Conservation (phyloP, 2,329 filamentous ascomycete genomes). For the Westerdykella aurantiaca region DNA sequence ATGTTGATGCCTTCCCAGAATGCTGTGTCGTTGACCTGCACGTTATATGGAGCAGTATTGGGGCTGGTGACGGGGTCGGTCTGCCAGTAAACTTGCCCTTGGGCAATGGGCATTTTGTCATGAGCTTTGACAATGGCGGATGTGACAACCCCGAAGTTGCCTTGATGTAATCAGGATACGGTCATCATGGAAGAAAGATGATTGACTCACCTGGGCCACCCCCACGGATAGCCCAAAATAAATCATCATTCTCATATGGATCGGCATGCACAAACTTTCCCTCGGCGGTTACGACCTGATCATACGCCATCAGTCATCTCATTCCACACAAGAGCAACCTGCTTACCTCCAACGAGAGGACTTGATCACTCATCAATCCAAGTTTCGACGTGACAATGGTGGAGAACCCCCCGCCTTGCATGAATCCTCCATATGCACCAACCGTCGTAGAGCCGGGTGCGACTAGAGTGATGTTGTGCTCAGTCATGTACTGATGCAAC, state of each 20-base stretch:
- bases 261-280: conserved; percentile 21
- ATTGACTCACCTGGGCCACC: conserved; percentile 22
- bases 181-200: not conserved
- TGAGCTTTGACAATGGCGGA: conserved; percentile 25
- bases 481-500: conserved; percentile 16
- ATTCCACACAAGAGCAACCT: not conserved
- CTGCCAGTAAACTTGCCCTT: conserved; percentile 25
- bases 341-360: conserved; percentile 15
- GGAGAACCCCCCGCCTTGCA: conserved; percentile 49
- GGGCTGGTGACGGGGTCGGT: conserved; percentile 15
- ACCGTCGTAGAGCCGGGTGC: conserved; percentile 37
- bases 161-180: conserved; percentile 6
- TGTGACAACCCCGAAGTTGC: conserved; percentile 27
- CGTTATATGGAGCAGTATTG: conserved; percentile 2
- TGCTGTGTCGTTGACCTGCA: conserved; percentile 14
- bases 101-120: conserved; percentile 17
- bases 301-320: not conserved
- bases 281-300: conserved; percentile 18
- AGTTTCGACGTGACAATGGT: conserved; percentile 43
- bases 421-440: conserved; percentile 40
- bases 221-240: conserved; percentile 27
- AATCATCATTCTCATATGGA: conserved; percentile 17
- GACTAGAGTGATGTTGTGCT: conserved; percentile 17
- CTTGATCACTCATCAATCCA: conserved; percentile 24
- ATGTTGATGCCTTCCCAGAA: conserved; percentile 23